Base-by-base conservation (phyloP, 2,329 filamentous ascomycete genomes). In the Incumbomyces lentus region DNA sequence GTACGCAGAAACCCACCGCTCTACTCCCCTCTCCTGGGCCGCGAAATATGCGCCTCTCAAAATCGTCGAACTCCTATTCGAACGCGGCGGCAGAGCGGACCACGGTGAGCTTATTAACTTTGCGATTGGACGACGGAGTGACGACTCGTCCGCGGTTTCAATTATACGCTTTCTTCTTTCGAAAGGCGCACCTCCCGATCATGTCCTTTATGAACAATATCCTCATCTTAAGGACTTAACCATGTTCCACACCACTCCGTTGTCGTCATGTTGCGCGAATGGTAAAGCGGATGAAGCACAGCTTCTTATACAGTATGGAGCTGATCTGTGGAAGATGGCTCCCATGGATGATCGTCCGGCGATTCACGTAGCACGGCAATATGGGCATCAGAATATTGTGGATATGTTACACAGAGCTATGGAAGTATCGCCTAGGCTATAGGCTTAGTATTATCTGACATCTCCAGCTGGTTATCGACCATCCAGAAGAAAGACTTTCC, bases 31-130 rank as follows among this genome's bases (percentile, higher is more conserved):
- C 33, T 14, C n/a, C 17, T 36, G 33, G 33, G 33, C 33, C 17
- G 33, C 17, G 33, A 18, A 36, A 36, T 36, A 14, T 36, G 33
- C 33, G 11, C 33, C 33, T 14, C 47, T 49, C 16, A 30, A 44
- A 14, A 36, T 30, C 34, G 22, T 33, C n/a, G 33, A 44, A 36
- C 14, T 36, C 26, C 3, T 48, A 2, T 44, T 48, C 19, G 33
- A 38, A 2, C 38, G 32, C 34, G 18, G 38, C 14, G 19, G 19
- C 12, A 22, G 38, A 6, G 35, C 17, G 17, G 17, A 18, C 11
- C 33, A 11, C n/a, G 33, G 33, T 11, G 33, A 36, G n/a, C 33
- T 36, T 18, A 11, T 36, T 14, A 36, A 36, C 33, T 36, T 36
- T 36, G 33, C 33, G 33, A 14, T 14, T 36, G 17, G 33, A 36